Conservation (phyloP, 2,329 filamentous ascomycete species). For the Clonostachys byssicola region DNA sequence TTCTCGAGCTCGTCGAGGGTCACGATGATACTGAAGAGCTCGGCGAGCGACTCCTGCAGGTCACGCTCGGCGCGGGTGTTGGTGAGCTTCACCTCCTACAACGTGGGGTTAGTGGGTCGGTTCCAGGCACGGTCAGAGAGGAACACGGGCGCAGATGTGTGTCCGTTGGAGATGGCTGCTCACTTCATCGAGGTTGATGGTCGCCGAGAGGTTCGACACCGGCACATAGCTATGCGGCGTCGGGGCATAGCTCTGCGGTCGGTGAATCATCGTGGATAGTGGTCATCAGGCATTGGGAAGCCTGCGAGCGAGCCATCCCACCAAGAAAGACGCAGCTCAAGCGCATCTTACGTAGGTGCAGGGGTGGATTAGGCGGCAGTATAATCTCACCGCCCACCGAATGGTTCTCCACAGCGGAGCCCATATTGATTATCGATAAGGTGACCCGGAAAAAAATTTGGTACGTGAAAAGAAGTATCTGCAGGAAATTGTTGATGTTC, state of each 20-base stretch:
- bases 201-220: constrained; percentile 75
- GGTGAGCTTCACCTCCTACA: constrained; percentile 86
- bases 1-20: constrained; percentile 95
- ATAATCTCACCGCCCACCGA: constrained; percentile 22
- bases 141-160: constrained; percentile 3
- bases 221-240: constrained; percentile 91
- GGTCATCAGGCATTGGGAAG: constrained; percentile 17
- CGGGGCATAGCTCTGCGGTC: constrained; percentile 78
- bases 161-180: constrained; percentile 3
- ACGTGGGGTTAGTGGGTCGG: constrained; percentile 11
- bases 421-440: constrained; percentile 28
- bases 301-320: not conserved
- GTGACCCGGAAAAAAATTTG: constrained; percentile 21
- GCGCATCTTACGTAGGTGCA: constrained; percentile 11
- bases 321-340: not conserved
- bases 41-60: constrained; percentile 90
- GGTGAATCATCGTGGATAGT: constrained; percentile 42
- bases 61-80: constrained; percentile 85
- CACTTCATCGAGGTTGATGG: constrained; percentile 92
- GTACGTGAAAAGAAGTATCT: no score
- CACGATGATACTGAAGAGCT: constrained; percentile 96
- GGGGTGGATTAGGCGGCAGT: constrained; percentile 18
- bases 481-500: no score
- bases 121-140: constrained; percentile 1
- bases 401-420: not conserved